phyloP scores from a whole-genome alignment of 805 yeast species.

The Candida incommunis region DNA sequence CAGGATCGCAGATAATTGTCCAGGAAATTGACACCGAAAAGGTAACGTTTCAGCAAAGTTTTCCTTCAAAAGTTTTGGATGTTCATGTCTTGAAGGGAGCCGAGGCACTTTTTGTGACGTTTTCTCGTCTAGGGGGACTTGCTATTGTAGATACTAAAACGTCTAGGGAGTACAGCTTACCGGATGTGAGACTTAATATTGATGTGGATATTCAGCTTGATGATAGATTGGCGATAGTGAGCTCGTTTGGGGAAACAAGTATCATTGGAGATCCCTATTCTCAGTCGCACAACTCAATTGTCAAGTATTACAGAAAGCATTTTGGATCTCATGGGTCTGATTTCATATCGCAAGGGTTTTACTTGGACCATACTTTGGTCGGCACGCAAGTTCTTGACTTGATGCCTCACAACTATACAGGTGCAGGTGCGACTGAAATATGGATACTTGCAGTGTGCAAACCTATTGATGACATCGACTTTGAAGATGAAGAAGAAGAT shows the following conservation, averaged over 20 bases:
- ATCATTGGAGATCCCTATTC: background rate
- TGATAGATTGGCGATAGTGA: background rate
- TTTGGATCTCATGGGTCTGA: background rate
- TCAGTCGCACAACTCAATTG: background rate
- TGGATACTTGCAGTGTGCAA: background rate
- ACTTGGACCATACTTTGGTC: background rate
- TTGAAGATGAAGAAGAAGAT: too few relatives aligned
- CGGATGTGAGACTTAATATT: background rate
- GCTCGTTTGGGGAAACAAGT: background rate
- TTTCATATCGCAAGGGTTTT: too few relatives aligned
- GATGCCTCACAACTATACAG: too few relatives aligned
- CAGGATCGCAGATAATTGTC: background rate
- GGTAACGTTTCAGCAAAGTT: background rate
- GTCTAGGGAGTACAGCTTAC: background rate
- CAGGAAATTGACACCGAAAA: background rate
- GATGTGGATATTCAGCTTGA: background rate
- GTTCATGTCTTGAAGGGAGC: background rate
- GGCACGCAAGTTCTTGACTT: background rate
- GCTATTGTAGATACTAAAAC: background rate
- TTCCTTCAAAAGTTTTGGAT: background rate
- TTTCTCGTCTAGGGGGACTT: background rate
- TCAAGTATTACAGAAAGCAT: background rate
- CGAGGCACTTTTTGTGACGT: background rate
- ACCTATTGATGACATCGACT: too few relatives aligned
- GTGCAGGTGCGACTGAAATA: background rate